Base-by-base conservation (phyloP, 75 land plant species). In the Selaginella tamariscina region DNA sequence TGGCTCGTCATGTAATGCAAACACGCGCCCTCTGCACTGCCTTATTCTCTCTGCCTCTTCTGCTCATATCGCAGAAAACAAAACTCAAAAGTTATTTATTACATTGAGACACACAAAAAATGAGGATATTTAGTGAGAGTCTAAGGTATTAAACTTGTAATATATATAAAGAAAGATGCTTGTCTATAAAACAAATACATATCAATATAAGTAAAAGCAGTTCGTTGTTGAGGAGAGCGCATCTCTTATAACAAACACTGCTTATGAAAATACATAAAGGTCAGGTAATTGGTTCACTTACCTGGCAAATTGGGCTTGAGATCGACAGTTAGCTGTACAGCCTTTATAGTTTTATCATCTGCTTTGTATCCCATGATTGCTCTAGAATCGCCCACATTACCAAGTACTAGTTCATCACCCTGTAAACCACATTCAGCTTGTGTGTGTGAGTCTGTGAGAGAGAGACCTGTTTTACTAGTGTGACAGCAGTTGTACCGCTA, bases 371-470 rank as follows among this genome's bases (percentile, higher is more conserved):
- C 93, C 56, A 91, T 33, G 30, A 91, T 67, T 29, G 97, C 97
- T 76, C 97, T 75, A 22, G 97, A 91, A 65, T 91, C 93, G 23
- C 97, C 97, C 69, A 92, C 81, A 82, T 92, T 86, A 72, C 89
- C 92, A 81, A 92, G 74, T 23, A 92, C 80, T 72, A 91, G 81
- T 71, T 86, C 74, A 32, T 79, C 73, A 39, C 89, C 97, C 97
- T 91, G 49, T 15, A 15, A 5, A 39, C 49, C 5, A 15, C 11
- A 39, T 5, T 15, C 5, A 39, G 15, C 11, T 5, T 5, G 11
- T 15, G 15, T 39, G 5, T 5, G 49, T 15, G 15, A 39, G 11
- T 5, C 49, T 5, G 49, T 5, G 15, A 39, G 49, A 39, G 15
- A 5, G 15, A 39, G 49, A 88, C 88, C 83, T 85, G 88, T 69